Evolutionary conservation across 1,284 basidiomycete species (phyloP).

Genomic region (Neonothopanus nambi): DNA sequence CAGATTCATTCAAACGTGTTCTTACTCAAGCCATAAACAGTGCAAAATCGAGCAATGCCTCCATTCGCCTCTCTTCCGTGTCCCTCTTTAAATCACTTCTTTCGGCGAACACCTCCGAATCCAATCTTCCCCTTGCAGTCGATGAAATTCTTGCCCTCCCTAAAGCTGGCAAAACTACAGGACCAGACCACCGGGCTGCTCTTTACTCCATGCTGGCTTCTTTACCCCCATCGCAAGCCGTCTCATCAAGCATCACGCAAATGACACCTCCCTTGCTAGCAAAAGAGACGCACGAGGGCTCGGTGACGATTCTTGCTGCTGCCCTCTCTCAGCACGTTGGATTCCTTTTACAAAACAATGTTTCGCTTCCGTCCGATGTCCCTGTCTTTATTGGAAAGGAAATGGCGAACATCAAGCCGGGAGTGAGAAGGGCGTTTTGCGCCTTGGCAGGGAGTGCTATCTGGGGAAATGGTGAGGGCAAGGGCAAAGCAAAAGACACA

Average conservation of each 20-base stretch:
- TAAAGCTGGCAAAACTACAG: conserved; percentile 80
- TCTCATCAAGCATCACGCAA: conserved; percentile 58
- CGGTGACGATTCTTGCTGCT: conserved; percentile 53
- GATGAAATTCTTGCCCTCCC: conserved; percentile 73
- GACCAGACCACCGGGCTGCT: conserved; percentile 82
- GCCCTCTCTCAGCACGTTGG: conserved; percentile 63
- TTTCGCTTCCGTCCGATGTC: conserved; percentile 44
- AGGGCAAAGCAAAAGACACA: not conserved
- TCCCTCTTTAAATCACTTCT: conserved; percentile 63
- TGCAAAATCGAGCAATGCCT: conserved; percentile 76
- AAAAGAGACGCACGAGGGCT: conserved; percentile 79
- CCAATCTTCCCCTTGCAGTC: conserved; percentile 46
- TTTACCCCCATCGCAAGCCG: conserved; percentile 49
- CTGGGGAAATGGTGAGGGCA: conserved; percentile 32
- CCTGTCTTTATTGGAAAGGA: conserved; percentile 63
- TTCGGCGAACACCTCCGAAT: conserved; percentile 18
- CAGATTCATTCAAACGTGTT: conserved; percentile 60
- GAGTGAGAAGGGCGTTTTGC: conserved; percentile 53
- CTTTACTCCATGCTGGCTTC: conserved; percentile 76
- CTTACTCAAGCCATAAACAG: conserved; percentile 67
- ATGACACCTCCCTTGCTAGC: conserved; percentile 60
- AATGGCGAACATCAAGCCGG: conserved; percentile 58
- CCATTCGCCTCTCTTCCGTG: conserved; percentile 61
- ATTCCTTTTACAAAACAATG: conserved; percentile 46
- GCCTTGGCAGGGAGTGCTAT: conserved; percentile 52